These are phyloP conservation scores for Serendipita sp. DNA, from an alignment of 768 basidiomycete species.

Conservation along the genomic window DNA sequence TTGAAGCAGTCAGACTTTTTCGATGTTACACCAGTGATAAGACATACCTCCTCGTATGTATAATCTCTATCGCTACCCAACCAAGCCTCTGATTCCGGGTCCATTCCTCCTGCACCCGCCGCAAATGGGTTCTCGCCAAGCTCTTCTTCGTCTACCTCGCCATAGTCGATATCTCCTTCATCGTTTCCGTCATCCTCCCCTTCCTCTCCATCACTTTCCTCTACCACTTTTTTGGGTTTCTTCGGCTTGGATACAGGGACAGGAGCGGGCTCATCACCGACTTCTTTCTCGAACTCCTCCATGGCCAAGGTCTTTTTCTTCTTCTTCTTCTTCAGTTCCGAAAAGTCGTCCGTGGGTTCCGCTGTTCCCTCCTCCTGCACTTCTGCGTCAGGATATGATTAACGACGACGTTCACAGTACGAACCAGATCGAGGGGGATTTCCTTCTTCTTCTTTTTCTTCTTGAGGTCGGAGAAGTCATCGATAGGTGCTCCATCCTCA, in stretches of 20 bases:
- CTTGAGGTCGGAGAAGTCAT: constrained; percentile 18
- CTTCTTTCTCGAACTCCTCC: constrained; percentile 88
- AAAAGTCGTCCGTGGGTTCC: constrained; percentile 52
- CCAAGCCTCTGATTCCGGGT: constrained; percentile 72
- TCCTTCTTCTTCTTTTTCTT: constrained; percentile 46
- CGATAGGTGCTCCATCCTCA: constrained; percentile 10
- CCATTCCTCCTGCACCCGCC: constrained; percentile 26
- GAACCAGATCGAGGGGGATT: constrained; percentile 38
- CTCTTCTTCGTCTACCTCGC: constrained; percentile 30
- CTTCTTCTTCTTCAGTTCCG: constrained; percentile 88
- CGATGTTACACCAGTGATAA: background rate
- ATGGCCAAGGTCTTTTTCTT: constrained; percentile 88
- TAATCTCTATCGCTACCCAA: constrained; percentile 87
- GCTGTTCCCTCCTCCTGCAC: constrained; percentile 9
- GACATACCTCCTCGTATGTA: constrained; percentile 74
- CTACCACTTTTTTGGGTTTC: constrained; percentile 30
- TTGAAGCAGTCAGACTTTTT: background rate
- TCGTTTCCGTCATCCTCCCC: constrained; percentile 38
- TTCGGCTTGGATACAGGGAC: constrained; percentile 12
- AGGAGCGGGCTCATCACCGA: constrained; percentile 46
- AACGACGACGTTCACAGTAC: background rate
- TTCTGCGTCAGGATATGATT: background rate
- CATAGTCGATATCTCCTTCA: constrained; percentile 22
- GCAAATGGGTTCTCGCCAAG: constrained; percentile 77
- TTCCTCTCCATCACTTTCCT: constrained; percentile 41